phyloP scores from a whole-genome alignment of 2,329 filamentous ascomycete species.

The Pezicula radicicola region DNA sequence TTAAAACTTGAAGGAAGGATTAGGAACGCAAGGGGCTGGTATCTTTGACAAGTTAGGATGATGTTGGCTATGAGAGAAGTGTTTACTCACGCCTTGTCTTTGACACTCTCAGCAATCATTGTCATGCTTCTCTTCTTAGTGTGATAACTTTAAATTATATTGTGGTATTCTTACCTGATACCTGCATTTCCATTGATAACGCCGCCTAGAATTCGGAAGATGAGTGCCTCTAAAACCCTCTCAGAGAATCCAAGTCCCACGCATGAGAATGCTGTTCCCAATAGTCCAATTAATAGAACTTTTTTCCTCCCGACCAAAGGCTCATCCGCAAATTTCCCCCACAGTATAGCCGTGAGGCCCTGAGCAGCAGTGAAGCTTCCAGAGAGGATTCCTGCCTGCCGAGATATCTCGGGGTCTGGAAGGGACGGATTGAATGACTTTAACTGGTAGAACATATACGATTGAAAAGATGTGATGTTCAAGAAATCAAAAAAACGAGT shows the following conservation, averaged over 20 bases:
- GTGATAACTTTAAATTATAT: not conserved
- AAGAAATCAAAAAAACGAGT: slow-evolving; percentile 70
- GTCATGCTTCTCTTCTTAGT: not conserved
- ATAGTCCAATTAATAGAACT: slow-evolving; percentile 36
- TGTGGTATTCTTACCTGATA: not conserved
- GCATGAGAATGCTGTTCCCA: not conserved
- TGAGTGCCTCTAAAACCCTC: not conserved
- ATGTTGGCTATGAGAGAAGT: not conserved
- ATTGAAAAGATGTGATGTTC: slow-evolving; percentile 29
- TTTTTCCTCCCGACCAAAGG: slow-evolving; percentile 67
- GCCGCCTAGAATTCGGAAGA: not conserved
- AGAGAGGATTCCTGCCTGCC: slow-evolving; percentile 72
- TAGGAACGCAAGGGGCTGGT: not conserved
- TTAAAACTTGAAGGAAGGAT: not conserved
- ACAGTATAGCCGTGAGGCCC: slow-evolving; percentile 76
- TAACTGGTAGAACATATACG: slow-evolving; percentile 82
- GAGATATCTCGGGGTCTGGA: slow-evolving; percentile 63
- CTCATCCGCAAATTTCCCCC: slow-evolving; percentile 67
- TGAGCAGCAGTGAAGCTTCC: slow-evolving; percentile 78
- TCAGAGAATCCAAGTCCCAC: not conserved
- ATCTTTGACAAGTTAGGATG: not conserved
- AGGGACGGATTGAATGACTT: slow-evolving; percentile 61
- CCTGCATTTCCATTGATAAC: not conserved
- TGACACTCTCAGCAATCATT: not conserved
- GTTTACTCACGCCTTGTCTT: not conserved